A percentile compares a stretch with the other conserved stretches of the same genome.
Conservation (phyloP, 495 filamentous ascomycete genomes). For the Neurospora sp. region DNA sequence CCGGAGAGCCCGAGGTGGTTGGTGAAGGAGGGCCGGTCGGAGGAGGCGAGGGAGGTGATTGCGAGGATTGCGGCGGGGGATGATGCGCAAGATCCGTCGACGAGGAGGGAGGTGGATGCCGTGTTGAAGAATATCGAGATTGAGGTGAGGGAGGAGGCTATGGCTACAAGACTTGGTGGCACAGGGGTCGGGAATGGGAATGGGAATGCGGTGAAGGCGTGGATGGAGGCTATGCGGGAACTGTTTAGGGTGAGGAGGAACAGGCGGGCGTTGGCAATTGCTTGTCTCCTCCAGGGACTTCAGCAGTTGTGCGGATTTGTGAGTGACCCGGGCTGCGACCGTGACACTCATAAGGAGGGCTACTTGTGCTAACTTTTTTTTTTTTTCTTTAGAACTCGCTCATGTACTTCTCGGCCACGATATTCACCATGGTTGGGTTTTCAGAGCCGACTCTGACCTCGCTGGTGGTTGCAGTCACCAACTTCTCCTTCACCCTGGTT, state of each 20-base stretch:
- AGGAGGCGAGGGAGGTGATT: constrained; percentile 53
- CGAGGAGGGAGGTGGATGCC: constrained; percentile 38
- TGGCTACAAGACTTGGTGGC: constrained; percentile 28
- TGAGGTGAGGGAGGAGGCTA: constrained; percentile 58
- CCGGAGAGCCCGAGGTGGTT: constrained; percentile 87
- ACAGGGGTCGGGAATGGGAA: not conserved
- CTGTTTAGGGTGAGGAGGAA: constrained; percentile 54
- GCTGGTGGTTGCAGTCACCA: constrained; percentile 71
- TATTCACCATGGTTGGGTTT: constrained; percentile 75
- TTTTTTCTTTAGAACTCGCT: constrained; percentile 53
- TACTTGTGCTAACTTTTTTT: constrained; percentile 5
- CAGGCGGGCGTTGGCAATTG: constrained; percentile 68
- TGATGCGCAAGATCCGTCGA: not conserved
- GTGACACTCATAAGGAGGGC: not conserved
- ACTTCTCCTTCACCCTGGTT: constrained; percentile 68
- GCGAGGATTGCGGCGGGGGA: constrained; percentile 37
- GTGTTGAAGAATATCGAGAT: constrained; percentile 56
- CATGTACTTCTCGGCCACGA: constrained; percentile 93
- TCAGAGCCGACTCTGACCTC: constrained; percentile 70
- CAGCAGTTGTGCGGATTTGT: constrained; percentile 88
- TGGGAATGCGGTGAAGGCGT: constrained; percentile 12
- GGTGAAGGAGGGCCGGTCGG: constrained; percentile 51
- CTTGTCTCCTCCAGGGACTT: constrained; percentile 75
- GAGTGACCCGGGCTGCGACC: constrained; percentile 16
- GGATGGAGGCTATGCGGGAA: constrained; percentile 41